Evolutionary conservation across 23 red algal genomes (phyloP), one percentile per base, ranked within the genome.

Genomic region (Gracilaria vermiculophylla): DNA sequence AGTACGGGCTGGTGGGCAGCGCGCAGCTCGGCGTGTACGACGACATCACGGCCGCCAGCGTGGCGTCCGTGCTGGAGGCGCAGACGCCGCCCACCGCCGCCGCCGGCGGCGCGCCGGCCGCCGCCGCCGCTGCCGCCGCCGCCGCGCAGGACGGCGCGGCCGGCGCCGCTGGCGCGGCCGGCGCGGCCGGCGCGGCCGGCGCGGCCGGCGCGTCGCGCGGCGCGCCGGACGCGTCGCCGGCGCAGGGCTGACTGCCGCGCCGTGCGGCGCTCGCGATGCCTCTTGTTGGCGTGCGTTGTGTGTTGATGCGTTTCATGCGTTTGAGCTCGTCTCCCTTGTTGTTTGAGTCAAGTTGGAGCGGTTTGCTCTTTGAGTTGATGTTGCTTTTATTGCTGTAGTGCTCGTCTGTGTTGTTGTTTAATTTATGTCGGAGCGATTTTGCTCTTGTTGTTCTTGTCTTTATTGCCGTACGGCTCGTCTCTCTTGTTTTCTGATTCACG

Each of bases 21-120:
- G 80, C 82, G 23, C 57, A 93, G 62, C 41, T 52, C 17, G 90
- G 90, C 32, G 81, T 93, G 9, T 93, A 93, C 37, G 90, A 93
- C 40, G 80, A 60, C 39, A 85, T 69, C 17, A 93, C 90, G 27
- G 78, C 78, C 13, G 90, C 72, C 14, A 77, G 58, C 29, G 14
- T 93, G 53, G 17, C 50, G 0, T 84, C 90, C 21, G 47, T 93
- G 29, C 34, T 93, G 29, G 80, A 93, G 12, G 27, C 80, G 31
- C 78, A 73, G 67, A 20, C 47, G 5, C 67, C 67, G 0, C 67
- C 67, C 28, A 73, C 67, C 23, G 67, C 67, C 28, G 42, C 67
- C 2, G 20, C 67, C 2, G 67, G 67, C 9, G 67, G 67, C 23
- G 40, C 67, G 33, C 10, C 61, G 33, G 19, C 32, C 25, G 17